phyloP scores from a whole-genome alignment of 1,284 basidiomycete species.

The Butyriboletus appendiculatus region DNA sequence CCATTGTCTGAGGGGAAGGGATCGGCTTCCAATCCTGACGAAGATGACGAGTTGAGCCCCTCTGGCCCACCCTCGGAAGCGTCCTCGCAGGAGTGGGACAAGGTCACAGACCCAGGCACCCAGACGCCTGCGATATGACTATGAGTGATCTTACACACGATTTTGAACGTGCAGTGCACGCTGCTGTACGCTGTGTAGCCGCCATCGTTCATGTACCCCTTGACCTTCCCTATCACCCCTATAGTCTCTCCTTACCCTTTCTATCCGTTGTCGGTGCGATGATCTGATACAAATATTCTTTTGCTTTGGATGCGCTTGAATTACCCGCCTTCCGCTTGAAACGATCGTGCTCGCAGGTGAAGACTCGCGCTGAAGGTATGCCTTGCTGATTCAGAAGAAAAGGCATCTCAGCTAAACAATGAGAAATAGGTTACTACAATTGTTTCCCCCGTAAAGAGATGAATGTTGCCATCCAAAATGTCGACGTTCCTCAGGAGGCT shows the following conservation, averaged over 20 bases:
- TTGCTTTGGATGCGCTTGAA: constrained; percentile 31
- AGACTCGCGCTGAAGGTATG: constrained; percentile 75
- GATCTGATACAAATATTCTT: constrained; percentile 68
- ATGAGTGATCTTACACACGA: constrained; percentile 32
- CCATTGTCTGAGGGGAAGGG: constrained; percentile 41
- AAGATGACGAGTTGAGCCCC: constrained; percentile 57
- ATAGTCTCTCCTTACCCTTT: constrained; percentile 20
- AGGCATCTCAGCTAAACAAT: constrained; percentile 26
- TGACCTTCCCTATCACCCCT: constrained; percentile 17
- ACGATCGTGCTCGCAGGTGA: constrained; percentile 48
- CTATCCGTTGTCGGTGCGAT: constrained; percentile 26
- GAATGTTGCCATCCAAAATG: constrained; percentile 61
- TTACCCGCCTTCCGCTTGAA: constrained; percentile 8
- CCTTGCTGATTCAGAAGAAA: constrained; percentile 30
- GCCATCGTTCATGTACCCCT: constrained; percentile 28
- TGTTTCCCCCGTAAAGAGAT: constrained; percentile 68
- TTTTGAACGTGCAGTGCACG: constrained; percentile 33
- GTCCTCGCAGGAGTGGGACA: constrained; percentile 87
- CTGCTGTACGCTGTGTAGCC: constrained; percentile 36
- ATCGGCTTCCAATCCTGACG: constrained; percentile 37
- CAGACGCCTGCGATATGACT: constrained; percentile 46
- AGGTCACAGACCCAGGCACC: constrained; percentile 69
- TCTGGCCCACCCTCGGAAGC: constrained; percentile 76
- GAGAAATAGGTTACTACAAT: constrained; percentile 66
- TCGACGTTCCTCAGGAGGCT: constrained; percentile 37